Percentiles rank a stretch among this genome's conserved stretches.
These are phyloP conservation scores for Capronia epimyces DNA, from an alignment of 2,329 filamentous ascomycete genomes.

Conservation along the genomic window DNA sequence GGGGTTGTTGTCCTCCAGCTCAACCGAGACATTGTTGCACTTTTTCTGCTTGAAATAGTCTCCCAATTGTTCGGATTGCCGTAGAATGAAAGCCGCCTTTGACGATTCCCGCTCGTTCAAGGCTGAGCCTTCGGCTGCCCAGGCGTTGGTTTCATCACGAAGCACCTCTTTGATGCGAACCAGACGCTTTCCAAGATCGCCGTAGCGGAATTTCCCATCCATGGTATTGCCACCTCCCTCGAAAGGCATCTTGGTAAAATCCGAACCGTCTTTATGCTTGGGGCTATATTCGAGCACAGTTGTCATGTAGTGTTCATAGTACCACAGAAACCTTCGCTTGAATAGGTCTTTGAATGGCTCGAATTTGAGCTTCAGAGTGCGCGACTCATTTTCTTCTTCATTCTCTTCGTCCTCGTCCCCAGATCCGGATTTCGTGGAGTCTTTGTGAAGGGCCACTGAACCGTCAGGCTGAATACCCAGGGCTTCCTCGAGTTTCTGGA, in stretches of 20 bases:
- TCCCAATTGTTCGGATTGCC: constrained; percentile 77
- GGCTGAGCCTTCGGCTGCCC: constrained; percentile 64
- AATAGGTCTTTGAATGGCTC: constrained; percentile 85
- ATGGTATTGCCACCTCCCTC: constrained; percentile 72
- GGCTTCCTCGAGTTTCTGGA: constrained; percentile 76
- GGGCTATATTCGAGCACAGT: constrained; percentile 60
- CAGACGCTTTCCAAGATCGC: constrained; percentile 64
- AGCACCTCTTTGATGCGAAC: constrained; percentile 63
- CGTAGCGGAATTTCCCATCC: constrained; percentile 80
- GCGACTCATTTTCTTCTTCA: constrained; percentile 45
- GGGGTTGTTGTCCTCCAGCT: constrained; percentile 73
- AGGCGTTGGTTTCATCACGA: constrained; percentile 64
- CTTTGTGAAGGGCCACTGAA: constrained; percentile 31
- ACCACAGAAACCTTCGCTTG: constrained; percentile 93
- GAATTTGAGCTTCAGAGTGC: constrained; percentile 55
- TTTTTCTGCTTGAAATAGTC: constrained; percentile 67
- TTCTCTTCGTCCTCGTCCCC: constrained; percentile 35
- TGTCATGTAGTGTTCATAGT: constrained; percentile 78
- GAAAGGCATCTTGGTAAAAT: constrained; percentile 81
- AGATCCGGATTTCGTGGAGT: constrained; percentile 18
- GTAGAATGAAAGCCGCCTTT: constrained; percentile 73
- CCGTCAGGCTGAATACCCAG: constrained; percentile 59
- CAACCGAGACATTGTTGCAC: constrained; percentile 66
- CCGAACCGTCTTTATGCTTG: constrained; percentile 58
- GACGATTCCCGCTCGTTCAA: constrained; percentile 62